These are phyloP conservation scores for Fagus crenata DNA, from an alignment of 306 rosid species.

Conservation along the genomic window DNA sequence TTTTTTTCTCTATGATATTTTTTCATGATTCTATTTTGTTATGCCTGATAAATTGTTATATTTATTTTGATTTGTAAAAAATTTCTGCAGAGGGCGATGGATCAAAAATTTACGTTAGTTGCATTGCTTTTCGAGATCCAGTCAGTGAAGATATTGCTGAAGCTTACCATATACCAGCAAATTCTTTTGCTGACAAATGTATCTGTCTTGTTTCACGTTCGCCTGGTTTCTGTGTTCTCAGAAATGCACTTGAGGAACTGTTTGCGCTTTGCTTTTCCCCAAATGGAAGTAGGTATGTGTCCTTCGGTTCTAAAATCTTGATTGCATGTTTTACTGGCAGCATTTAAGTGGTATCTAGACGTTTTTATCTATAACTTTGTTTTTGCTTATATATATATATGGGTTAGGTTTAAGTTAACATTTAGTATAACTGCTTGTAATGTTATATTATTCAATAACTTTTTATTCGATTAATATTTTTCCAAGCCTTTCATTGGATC, in stretches of 20 bases:
- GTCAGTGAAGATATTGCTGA: constrained; percentile 89
- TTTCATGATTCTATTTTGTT: not conserved
- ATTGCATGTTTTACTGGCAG: not conserved
- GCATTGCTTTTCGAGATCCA: constrained; percentile 95
- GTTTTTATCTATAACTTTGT: not conserved
- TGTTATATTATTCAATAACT: too few relatives aligned
- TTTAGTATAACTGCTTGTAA: too few relatives aligned
- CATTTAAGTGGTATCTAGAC: not conserved
- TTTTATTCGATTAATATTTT: too few relatives aligned
- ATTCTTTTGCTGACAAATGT: constrained; percentile 96
- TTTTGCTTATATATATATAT: constrained; percentile 2
- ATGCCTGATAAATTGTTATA: not conserved
- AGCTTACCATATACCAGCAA: constrained; percentile 81
- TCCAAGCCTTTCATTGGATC: too few relatives aligned
- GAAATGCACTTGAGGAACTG: constrained; percentile 76
- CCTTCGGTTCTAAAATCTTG: constrained; percentile 30
- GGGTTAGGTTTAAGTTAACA: too few relatives aligned
- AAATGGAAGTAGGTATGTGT: constrained; percentile 81
- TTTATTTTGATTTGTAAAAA: not conserved
- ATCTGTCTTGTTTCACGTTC: constrained; percentile 95
- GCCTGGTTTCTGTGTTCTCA: constrained; percentile 71
- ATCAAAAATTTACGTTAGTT: constrained; percentile 91
- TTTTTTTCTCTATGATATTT: too few relatives aligned
- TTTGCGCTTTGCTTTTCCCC: constrained; percentile 81
- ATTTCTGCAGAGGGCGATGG: constrained; percentile 93